phyloP scores from a whole-genome alignment of 2,329 filamentous ascomycete genomes.

The Epichloe hybrida region DNA sequence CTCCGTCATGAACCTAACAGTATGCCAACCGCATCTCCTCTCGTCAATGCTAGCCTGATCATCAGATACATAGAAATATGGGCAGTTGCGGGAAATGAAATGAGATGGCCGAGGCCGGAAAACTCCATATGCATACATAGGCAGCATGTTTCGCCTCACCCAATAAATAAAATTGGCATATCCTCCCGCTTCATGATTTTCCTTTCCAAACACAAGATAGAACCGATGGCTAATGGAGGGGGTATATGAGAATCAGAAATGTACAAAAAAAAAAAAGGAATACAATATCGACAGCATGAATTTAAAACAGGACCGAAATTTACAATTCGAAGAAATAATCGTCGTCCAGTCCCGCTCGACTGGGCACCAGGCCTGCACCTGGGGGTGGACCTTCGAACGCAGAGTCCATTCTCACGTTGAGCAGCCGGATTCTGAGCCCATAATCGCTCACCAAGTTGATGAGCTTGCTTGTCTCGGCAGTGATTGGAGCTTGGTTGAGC shows the following conservation, averaged over 20 bases:
- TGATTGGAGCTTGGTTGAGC: conserved; percentile 88
- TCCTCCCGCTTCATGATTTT: not conserved
- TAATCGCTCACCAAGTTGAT: conserved; percentile 79
- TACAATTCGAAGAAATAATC: conserved; percentile 83
- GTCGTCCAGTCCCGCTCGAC: conserved; percentile 73
- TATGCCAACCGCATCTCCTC: not conserved
- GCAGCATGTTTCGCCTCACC: not conserved
- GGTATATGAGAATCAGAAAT: conserved; percentile 1
- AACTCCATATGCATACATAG: not conserved
- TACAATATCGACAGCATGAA: no score
- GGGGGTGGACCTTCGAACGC: conserved; percentile 51
- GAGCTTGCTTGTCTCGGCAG: conserved; percentile 86
- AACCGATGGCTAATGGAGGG: not conserved
- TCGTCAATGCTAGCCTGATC: not conserved
- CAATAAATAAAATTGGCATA: not conserved
- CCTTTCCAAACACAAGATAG: not conserved
- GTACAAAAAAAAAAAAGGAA: not conserved
- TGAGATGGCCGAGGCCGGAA: not conserved
- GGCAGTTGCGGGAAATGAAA: no score
- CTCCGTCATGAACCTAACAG: not conserved
- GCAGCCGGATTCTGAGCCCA: conserved; percentile 77
- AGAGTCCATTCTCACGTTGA: conserved; percentile 82
- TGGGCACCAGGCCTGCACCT: conserved; percentile 66
- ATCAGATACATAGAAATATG: not conserved
- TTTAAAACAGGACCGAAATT: not conserved